These are phyloP conservation scores for Allium cepa DNA, from an alignment of 106 monocot species.

Conservation along the genomic window DNA sequence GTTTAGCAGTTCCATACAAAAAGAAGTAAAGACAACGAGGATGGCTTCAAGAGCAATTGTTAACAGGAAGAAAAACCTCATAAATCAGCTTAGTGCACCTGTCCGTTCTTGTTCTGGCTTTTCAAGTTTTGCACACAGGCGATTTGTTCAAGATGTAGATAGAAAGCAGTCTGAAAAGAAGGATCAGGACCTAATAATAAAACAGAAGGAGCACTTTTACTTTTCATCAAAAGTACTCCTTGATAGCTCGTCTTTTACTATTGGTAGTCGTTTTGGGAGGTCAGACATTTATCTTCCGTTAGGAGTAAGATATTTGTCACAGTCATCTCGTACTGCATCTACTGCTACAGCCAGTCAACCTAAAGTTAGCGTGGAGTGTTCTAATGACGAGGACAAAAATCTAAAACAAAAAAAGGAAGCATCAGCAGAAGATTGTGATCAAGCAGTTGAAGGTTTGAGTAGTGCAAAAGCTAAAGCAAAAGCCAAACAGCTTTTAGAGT, in stretches of 20 bases:
- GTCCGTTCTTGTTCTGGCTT: slow-evolving; percentile 26
- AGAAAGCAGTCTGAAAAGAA: slow-evolving; percentile 1
- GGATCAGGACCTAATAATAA: neutral
- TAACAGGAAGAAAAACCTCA: slow-evolving; percentile 36
- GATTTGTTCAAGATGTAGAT: slow-evolving; percentile 15
- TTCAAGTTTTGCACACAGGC: slow-evolving; percentile 22
- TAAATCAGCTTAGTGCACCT: slow-evolving; percentile 26
- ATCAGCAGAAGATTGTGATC: slow-evolving; percentile 98
- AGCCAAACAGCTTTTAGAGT: slow-evolving; percentile 58
- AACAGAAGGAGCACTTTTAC: slow-evolving; percentile 13
- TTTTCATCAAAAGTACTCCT: slow-evolving; percentile 11
- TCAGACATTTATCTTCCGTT: slow-evolving; percentile 35
- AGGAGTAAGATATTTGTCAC: slow-evolving; percentile 41
- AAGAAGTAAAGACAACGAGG: slow-evolving; percentile 10
- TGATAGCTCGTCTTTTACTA: slow-evolving; percentile 8
- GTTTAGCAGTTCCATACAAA: slow-evolving; percentile 11
- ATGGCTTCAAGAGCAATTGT: slow-evolving; percentile 63
- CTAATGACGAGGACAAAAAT: slow-evolving; percentile 25
- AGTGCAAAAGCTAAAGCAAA: slow-evolving; percentile 90
- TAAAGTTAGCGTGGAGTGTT: slow-evolving; percentile 5
- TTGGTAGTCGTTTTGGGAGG: slow-evolving; percentile 13
- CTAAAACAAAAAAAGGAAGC: slow-evolving; percentile 66
- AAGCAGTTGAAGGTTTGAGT: slow-evolving; percentile 93
- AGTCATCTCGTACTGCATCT: slow-evolving; percentile 33
- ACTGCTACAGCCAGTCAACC: slow-evolving; percentile 57